Evolutionary conservation across 2,329 filamentous ascomycete species (phyloP).

Genomic region (Pseudogymnoascus sp.): DNA sequence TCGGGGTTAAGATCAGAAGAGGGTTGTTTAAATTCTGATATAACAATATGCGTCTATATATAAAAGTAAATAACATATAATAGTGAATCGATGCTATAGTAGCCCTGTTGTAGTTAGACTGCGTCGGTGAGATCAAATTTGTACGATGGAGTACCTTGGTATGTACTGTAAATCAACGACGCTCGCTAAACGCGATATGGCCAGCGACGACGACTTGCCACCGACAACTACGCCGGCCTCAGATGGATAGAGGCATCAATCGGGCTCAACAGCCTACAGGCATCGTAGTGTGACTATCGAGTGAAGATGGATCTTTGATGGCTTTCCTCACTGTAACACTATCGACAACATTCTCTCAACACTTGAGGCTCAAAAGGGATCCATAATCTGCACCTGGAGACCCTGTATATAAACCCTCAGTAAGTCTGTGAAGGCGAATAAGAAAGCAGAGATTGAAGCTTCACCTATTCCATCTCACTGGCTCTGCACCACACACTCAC

Average conservation of each 20-base stretch:
- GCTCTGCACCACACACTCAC: neutral
- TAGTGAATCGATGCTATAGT: neutral
- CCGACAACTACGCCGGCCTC: neutral
- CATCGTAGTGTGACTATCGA: neutral
- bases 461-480: neutral
- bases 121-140: neutral
- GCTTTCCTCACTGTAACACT: neutral
- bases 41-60: neutral
- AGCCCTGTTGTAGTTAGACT: neutral
- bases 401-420: neutral
- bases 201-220: neutral
- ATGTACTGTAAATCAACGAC: constrained; percentile 7
- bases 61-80: neutral
- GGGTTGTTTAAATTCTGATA: neutral
- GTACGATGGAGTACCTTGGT: neutral
- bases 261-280: neutral
- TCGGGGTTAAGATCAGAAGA: neutral
- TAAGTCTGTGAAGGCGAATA: neutral
- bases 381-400: neutral
- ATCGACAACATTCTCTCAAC: too few relatives aligned
- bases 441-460: neutral
- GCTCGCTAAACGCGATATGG: neutral
- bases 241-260: neutral
- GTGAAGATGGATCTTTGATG: neutral
- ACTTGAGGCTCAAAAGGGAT: neutral